Base-by-base conservation (phyloP, 305 asterid genomes). In the Fraxinus sp. region DNA sequence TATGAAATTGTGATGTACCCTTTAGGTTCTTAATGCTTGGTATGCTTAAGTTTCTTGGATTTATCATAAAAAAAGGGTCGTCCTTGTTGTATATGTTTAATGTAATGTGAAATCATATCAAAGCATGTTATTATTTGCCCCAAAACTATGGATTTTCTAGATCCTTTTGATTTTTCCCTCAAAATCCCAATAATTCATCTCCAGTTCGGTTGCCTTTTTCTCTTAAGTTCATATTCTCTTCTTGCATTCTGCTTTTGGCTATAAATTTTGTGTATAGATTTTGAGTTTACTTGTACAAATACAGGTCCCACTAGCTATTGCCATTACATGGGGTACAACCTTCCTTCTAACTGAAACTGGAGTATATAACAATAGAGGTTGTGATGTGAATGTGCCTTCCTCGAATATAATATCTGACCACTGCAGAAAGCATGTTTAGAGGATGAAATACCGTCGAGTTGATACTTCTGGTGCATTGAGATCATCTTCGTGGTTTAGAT, bases 161-260 rank as follows among this genome's bases (percentile, higher is more conserved):
- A 20, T 26, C 32, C 35, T 64, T 64, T 64, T 24, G 64, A 75
- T 39, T 39, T 41, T 26, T 43, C 11, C 26, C 36, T n/a, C 32
- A 16, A 71, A 10, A 5, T 52, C 32, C 79, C 26, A 35, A n/a
- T 22, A 46, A 57, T 55, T 80, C 77, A 77, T 83, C 81, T 80
- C 72, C 22, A 16, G 14, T 52, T 26, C n/a, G 75, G 85, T 81
- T 79, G 20, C 43, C 57, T 74, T 57, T 43, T 80, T 36, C 66
- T 87, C 87, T 80, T 89, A 95, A 89, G 90, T 84, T 76, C 22
- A 59, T 77, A 8, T 55, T 55, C 22, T 83, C 36, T 14, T 62
- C 76, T 18, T 66, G n/a, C 68, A 1, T 28, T 68, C n/a, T 39
- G 41, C 32, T 6, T 75, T 75, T 36, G 49, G 41, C 7, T 59